phyloP scores from a whole-genome alignment of 495 filamentous ascomycete genomes.

The Penicillium subrubescens region DNA sequence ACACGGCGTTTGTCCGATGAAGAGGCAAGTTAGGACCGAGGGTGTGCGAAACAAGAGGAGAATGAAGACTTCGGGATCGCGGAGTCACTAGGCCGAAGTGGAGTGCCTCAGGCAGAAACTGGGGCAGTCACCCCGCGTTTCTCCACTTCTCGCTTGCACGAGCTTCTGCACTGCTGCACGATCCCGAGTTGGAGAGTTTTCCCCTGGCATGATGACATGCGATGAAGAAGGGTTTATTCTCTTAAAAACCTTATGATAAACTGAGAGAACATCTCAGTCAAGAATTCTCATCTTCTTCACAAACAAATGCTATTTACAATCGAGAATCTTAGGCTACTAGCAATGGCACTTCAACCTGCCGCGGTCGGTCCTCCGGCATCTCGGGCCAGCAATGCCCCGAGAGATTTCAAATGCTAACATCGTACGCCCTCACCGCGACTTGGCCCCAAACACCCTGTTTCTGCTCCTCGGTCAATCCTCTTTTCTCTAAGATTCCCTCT shows the following conservation, averaged over 20 bases:
- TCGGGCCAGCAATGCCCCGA: conserved; percentile 43
- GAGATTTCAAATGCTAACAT: conserved; percentile 41
- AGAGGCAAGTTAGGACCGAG: conserved; percentile 17
- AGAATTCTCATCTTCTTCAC: not conserved
- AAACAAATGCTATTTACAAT: not conserved
- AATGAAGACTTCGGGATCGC: conserved; percentile 10
- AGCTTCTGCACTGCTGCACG: not conserved
- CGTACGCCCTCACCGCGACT: conserved; percentile 68
- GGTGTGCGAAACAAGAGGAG: conserved; percentile 12
- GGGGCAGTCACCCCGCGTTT: conserved; percentile 29
- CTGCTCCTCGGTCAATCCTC: conserved; percentile 57
- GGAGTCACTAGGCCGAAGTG: conserved; percentile 10
- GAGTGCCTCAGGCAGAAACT: conserved; percentile 31
- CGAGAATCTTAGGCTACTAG: not conserved
- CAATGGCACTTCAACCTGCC: not conserved
- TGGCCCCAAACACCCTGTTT: conserved; percentile 67
- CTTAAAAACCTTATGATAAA: not conserved
- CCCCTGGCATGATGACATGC: not conserved
- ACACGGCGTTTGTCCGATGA: conserved; percentile 25
- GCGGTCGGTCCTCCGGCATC: conserved; percentile 10
- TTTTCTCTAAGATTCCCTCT: conserved; percentile 59
- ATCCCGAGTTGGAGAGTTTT: not conserved
- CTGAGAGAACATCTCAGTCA: not conserved
- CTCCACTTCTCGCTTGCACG: conserved; percentile 13
- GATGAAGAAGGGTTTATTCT: not conserved